Conservation (phyloP, 768 basidiomycete genomes). For the Royoungia palumana region DNA sequence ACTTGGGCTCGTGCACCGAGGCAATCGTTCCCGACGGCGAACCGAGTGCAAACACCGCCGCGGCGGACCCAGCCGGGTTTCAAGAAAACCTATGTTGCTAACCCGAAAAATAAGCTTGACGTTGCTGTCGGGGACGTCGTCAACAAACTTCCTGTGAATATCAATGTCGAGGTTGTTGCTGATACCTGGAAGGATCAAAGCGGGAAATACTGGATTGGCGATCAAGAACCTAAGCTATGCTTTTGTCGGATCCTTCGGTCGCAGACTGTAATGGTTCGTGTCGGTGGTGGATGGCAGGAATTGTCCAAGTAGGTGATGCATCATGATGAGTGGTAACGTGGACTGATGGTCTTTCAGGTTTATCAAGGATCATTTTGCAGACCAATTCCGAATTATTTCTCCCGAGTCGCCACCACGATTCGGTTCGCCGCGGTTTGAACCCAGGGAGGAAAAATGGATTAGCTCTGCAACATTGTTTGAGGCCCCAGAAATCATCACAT, state of each 20-base stretch:
- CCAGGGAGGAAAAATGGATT: constrained; percentile 78
- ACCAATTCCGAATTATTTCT: constrained; percentile 70
- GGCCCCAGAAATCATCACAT: constrained; percentile 39
- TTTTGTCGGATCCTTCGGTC: constrained; percentile 90
- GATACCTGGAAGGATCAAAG: constrained; percentile 91
- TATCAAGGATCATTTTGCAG: constrained; percentile 82
- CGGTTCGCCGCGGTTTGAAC: constrained; percentile 36
- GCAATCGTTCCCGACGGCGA: constrained; percentile 50
- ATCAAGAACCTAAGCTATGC: constrained; percentile 84
- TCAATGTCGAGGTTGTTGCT: constrained; percentile 75
- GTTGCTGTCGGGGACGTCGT: constrained; percentile 91
- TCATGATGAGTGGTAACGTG: not conserved
- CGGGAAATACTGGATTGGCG: constrained; percentile 95
- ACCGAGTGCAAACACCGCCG: constrained; percentile 45
- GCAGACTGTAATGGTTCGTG: constrained; percentile 93
- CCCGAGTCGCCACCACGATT: constrained; percentile 56
- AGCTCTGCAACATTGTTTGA: constrained; percentile 71
- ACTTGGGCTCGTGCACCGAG: constrained; percentile 71
- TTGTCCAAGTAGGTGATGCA: constrained; percentile 68
- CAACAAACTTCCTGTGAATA: constrained; percentile 81
- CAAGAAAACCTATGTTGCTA: constrained; percentile 75
- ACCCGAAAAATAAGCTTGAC: constrained; percentile 90
- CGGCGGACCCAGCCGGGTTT: constrained; percentile 36
- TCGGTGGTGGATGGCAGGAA: constrained; percentile 93
- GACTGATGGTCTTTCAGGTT: constrained; percentile 50